Evolutionary conservation across 768 basidiomycete genomes (phyloP).

Genomic region (Leccinellum luteum): DNA sequence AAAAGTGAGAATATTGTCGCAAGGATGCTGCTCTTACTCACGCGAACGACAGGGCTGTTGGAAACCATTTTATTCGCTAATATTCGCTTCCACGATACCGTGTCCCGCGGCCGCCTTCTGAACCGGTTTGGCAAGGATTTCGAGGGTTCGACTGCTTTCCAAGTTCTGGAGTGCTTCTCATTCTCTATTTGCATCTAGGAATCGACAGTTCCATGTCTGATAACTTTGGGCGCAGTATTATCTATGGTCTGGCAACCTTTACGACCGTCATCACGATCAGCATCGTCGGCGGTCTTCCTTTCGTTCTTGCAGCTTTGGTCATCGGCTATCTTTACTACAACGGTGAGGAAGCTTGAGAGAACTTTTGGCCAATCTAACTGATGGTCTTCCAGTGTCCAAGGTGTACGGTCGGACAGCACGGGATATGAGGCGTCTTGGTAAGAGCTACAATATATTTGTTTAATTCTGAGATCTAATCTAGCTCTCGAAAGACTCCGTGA

Average conservation of each 20-base stretch:
- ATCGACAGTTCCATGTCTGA: constrained; percentile 83
- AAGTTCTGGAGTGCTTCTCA: not conserved
- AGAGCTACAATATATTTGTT: constrained; percentile 10
- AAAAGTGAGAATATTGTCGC: constrained; percentile 40
- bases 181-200: constrained; percentile 38
- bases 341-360: constrained; percentile 39
- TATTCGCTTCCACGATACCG: constrained; percentile 91
- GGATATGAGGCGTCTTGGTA: constrained; percentile 79
- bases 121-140: constrained; percentile 92
- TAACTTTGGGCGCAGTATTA: constrained; percentile 77
- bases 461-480: not conserved
- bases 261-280: constrained; percentile 77
- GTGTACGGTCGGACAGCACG: constrained; percentile 83
- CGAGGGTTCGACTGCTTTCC: constrained; percentile 45
- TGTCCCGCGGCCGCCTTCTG: constrained; percentile 77
- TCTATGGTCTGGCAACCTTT: constrained; percentile 63
- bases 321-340: constrained; percentile 69
- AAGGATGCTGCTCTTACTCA: constrained; percentile 11
- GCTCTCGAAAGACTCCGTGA: constrained; percentile 40
- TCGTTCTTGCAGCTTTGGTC: constrained; percentile 56
- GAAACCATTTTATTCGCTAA: constrained; percentile 84
- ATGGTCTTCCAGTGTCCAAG: constrained; percentile 35
- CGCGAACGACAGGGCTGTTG: constrained; percentile 45
- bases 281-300: constrained; percentile 74
- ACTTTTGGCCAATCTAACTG: not conserved